Evolutionary conservation across 2,329 filamentous ascomycete genomes (phyloP).

Genomic region (Epichloe sylvatica): DNA sequence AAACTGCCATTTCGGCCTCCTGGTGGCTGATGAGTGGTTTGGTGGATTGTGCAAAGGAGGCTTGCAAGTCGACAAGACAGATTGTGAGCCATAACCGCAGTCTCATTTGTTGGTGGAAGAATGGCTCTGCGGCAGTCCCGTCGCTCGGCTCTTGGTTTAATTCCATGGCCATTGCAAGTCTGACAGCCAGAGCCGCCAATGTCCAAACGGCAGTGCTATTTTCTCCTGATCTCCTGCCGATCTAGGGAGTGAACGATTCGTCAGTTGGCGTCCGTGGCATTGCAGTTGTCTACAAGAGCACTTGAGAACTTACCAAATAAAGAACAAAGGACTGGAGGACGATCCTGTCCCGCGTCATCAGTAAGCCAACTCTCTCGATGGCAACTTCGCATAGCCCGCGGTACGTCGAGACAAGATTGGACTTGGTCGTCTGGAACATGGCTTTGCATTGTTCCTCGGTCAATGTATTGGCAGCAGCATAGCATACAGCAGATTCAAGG

Average conservation of each 20-base stretch:
- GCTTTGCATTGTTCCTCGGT: conserved; percentile 12
- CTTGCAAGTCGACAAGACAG: conserved; percentile 7
- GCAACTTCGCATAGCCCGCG: conserved; percentile 4
- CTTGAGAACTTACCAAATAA: conserved; percentile 9
- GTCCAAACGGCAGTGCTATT: conserved; percentile 5
- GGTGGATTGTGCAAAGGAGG: conserved; percentile 3
- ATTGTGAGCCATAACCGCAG: conserved; percentile 6
- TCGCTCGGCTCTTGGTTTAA: background rate
- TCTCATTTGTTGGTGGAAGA: conserved; percentile 7
- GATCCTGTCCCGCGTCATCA: conserved; percentile 15
- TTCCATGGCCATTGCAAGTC: conserved; percentile 4
- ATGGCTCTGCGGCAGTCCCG: background rate
- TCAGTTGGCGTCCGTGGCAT: background rate
- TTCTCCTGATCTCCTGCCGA: conserved; percentile 5
- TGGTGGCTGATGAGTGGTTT: conserved; percentile 4
- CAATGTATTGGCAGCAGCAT: conserved; percentile 12
- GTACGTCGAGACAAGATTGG: conserved; percentile 8
- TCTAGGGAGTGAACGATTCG: background rate
- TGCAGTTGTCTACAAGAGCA: background rate
- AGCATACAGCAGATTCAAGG: conserved; percentile 12
- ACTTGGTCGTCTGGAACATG: conserved; percentile 7
- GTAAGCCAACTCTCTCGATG: conserved; percentile 11
- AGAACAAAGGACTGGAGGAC: conserved; percentile 18
- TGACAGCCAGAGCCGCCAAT: conserved; percentile 4
- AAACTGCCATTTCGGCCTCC: conserved; percentile 1